phyloP scores from a whole-genome alignment of 2,329 filamentous ascomycete genomes.

The Penicillium sp. region DNA sequence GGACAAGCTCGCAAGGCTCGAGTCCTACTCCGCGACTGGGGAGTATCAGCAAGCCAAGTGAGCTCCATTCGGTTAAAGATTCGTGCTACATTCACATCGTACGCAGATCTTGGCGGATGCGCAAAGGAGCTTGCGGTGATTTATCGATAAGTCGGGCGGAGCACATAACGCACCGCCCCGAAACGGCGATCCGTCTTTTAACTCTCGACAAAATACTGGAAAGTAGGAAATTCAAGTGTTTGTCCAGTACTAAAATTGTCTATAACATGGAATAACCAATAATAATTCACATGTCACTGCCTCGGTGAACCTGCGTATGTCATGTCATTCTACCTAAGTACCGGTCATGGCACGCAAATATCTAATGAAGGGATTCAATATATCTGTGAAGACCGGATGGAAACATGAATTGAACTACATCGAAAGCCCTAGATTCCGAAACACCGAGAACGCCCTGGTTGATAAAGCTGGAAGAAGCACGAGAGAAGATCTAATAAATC shows the following conservation, averaged over 20 bases:
- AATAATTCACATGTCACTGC: too few relatives aligned
- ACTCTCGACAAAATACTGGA: too few relatives aligned
- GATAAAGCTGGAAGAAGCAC: neutral
- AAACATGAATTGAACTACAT: neutral
- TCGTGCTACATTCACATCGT: neutral
- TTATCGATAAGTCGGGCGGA: neutral
- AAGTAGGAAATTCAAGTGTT: too few relatives aligned
- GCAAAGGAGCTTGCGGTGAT: neutral
- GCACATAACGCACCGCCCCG: neutral
- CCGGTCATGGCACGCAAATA: too few relatives aligned
- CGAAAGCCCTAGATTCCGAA: neutral
- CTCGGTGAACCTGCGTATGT: too few relatives aligned
- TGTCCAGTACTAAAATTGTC: too few relatives aligned
- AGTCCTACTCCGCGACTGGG: slow-evolving; percentile 32
- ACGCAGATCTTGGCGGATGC: neutral
- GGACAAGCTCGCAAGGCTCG: slow-evolving; percentile 33
- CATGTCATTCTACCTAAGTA: too few relatives aligned
- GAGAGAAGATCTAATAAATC: neutral
- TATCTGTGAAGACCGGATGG: too few relatives aligned
- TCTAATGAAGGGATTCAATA: too few relatives aligned
- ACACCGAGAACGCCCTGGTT: neutral
- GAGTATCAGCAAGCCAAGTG: slow-evolving; percentile 36
- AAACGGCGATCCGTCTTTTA: neutral
- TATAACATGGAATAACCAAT: too few relatives aligned
- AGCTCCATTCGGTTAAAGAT: slow-evolving; percentile 29